A percentile compares a stretch with the other conserved stretches of the same genome.
These are phyloP conservation scores for Tilletia caries DNA, from an alignment of 1,284 basidiomycete species.

Conservation along the genomic window DNA sequence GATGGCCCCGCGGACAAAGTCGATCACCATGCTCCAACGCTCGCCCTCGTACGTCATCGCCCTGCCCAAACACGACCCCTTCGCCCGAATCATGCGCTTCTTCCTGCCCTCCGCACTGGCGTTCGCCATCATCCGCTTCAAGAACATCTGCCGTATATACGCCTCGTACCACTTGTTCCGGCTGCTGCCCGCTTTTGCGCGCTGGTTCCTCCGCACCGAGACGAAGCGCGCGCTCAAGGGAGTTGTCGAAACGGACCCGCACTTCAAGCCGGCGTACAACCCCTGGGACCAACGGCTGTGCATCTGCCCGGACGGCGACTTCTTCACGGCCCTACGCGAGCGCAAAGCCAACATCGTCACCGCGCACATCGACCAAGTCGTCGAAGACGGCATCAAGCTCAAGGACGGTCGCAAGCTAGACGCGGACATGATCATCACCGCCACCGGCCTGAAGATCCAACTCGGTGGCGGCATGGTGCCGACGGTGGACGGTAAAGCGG, in stretches of 20 bases:
- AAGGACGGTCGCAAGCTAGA: slow-evolving; percentile 43
- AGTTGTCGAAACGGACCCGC: slow-evolving; percentile 48
- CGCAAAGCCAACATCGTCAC: slow-evolving; percentile 51
- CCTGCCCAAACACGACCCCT: slow-evolving; percentile 39
- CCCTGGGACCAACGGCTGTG: slow-evolving; percentile 54
- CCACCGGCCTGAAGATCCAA: slow-evolving; percentile 49
- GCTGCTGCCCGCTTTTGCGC: slow-evolving; percentile 39
- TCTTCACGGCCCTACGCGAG: slow-evolving; percentile 44
- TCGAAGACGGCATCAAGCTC: slow-evolving; percentile 37
- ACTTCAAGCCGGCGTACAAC: slow-evolving; percentile 52
- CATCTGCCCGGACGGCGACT: slow-evolving; percentile 51
- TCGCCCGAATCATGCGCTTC: slow-evolving; percentile 35
- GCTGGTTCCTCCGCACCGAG: slow-evolving; percentile 28
- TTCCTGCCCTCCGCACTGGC: slow-evolving; percentile 35
- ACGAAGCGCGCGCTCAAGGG: slow-evolving; percentile 39
- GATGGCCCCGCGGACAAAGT: slow-evolving; percentile 36
- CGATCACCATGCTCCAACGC: slow-evolving; percentile 52
- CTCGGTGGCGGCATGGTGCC: slow-evolving; percentile 39
- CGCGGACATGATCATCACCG: slow-evolving; percentile 52
- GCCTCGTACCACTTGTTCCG: slow-evolving; percentile 47
- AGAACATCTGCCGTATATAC: slow-evolving; percentile 35
- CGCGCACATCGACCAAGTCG: slow-evolving; percentile 47
- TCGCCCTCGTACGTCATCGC: slow-evolving; percentile 48
- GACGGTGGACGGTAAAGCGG: slow-evolving; percentile 38
- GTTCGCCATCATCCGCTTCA: slow-evolving; percentile 27